Evolutionary conservation across 1,139 yeast species (phyloP).

Genomic region (Yamadazyma sp.): DNA sequence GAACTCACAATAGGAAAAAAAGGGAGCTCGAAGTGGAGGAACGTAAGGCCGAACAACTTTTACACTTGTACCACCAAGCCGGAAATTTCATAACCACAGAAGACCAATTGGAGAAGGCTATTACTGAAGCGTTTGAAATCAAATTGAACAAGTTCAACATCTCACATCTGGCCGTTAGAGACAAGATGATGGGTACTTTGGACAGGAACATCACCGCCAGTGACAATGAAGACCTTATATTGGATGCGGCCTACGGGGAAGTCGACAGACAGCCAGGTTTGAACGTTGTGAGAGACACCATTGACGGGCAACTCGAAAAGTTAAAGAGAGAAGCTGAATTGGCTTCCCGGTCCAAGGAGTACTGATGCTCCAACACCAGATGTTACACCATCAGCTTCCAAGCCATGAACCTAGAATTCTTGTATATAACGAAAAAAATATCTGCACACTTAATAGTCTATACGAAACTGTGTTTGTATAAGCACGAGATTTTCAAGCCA

Average conservation of each 20-base stretch:
- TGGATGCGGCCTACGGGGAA: conserved; percentile 39
- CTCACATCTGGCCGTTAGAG: conserved; percentile 33
- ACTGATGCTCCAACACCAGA: too few relatives aligned
- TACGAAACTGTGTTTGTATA: too few relatives aligned
- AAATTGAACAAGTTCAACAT: conserved; percentile 39
- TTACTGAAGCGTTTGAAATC: conserved; percentile 56
- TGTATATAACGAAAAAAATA: conserved; percentile 4
- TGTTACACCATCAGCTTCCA: background rate
- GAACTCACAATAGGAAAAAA: conserved; percentile 35
- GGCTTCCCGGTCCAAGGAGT: conserved; percentile 10
- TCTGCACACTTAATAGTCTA: too few relatives aligned
- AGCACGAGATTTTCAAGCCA: too few relatives aligned
- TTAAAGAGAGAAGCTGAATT: conserved; percentile 35
- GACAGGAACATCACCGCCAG: conserved; percentile 25
- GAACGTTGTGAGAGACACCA: conserved; percentile 41
- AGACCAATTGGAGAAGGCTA: conserved; percentile 57
- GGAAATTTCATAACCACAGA: conserved; percentile 65
- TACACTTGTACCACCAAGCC: conserved; percentile 73
- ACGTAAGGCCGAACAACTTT: conserved; percentile 53
- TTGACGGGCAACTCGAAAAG: conserved; percentile 38
- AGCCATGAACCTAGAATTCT: background rate
- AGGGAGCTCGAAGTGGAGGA: conserved; percentile 34
- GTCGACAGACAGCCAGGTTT: conserved; percentile 49
- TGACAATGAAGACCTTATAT: conserved; percentile 34
- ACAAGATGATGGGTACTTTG: conserved; percentile 35